phyloP scores from a whole-genome alignment of 345 rosid species.

The Zanthoxylum bungeanum region DNA sequence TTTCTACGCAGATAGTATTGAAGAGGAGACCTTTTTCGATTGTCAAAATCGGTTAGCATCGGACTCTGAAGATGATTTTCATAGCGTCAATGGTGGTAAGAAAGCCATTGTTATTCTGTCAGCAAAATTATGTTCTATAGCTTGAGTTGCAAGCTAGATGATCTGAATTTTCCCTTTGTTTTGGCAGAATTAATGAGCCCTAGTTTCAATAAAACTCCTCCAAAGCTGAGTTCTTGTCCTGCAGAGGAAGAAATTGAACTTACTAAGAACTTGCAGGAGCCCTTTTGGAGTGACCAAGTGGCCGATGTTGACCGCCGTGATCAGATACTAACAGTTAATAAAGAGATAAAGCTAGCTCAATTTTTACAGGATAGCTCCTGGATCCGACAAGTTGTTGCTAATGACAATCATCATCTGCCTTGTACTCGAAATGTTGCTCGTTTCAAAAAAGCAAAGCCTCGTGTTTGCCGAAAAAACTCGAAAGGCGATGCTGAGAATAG shows the following conservation, averaged over 20 bases:
- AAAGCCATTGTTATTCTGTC: background rate
- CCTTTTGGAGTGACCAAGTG: conserved; percentile 9
- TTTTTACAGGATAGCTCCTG: conserved; percentile 14
- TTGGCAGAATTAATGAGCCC: background rate
- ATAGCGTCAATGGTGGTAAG: conserved; percentile 17
- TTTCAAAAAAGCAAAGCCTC: background rate
- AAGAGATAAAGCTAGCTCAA: conserved; percentile 9
- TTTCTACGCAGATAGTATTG: conserved; percentile 18
- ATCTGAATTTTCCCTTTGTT: conserved; percentile 14
- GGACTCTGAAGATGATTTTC: conserved; percentile 32
- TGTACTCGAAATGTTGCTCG: background rate
- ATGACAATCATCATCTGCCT: background rate
- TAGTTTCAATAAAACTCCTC: background rate
- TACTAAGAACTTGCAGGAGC: conserved; percentile 10
- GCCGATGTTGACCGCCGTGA: background rate
- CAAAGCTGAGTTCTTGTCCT: background rate
- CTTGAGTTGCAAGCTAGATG: background rate
- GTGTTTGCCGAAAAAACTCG: background rate
- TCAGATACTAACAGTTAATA: background rate
- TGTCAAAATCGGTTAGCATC: background rate
- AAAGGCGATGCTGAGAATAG: background rate
- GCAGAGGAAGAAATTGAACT: conserved; percentile 6
- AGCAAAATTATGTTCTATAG: background rate
- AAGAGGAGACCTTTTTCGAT: conserved; percentile 13
- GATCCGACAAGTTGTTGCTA: background rate